Conservation (phyloP, 306 rosid genomes). For the Oxytropis ochrocephala region DNA sequence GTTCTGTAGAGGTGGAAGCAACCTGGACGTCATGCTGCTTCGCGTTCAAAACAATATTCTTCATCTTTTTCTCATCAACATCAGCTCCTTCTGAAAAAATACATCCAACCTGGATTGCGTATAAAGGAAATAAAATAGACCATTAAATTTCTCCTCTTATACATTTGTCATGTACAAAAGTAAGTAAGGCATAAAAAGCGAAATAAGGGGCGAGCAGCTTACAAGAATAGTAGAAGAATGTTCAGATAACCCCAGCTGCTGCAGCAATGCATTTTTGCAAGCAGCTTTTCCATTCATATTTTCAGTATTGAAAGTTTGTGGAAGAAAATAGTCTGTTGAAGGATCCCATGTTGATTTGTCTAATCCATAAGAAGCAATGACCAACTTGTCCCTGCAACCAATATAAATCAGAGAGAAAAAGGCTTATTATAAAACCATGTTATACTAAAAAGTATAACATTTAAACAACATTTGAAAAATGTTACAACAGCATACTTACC, state of each 20-base stretch:
- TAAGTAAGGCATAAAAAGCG: neutral
- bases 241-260: slow-evolving; percentile 46
- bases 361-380: slow-evolving; percentile 60
- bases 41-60: slow-evolving; percentile 37
- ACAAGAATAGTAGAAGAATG: slow-evolving; percentile 50
- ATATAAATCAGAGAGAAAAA: neutral
- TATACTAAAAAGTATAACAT: slow-evolving; percentile 1
- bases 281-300: slow-evolving; percentile 63
- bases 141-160: neutral
- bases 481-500: slow-evolving; percentile 39
- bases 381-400: slow-evolving; percentile 67
- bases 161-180: neutral
- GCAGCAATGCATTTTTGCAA: slow-evolving; percentile 66
- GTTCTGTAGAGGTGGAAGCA: slow-evolving; percentile 24
- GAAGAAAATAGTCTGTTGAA: slow-evolving; percentile 61
- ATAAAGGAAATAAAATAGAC: neutral
- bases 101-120: slow-evolving; percentile 61
- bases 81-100: slow-evolving; percentile 43
- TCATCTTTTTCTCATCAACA: slow-evolving; percentile 42
- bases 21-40: slow-evolving; percentile 57
- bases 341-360: slow-evolving; percentile 81
- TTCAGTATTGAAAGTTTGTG: slow-evolving; percentile 51
- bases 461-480: slow-evolving; percentile 17
- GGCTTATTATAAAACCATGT: neutral
- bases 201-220: slow-evolving; percentile 21